These are phyloP conservation scores for Zopfia rhizophila DNA, from an alignment of 2,329 filamentous ascomycete genomes.

Conservation along the genomic window DNA sequence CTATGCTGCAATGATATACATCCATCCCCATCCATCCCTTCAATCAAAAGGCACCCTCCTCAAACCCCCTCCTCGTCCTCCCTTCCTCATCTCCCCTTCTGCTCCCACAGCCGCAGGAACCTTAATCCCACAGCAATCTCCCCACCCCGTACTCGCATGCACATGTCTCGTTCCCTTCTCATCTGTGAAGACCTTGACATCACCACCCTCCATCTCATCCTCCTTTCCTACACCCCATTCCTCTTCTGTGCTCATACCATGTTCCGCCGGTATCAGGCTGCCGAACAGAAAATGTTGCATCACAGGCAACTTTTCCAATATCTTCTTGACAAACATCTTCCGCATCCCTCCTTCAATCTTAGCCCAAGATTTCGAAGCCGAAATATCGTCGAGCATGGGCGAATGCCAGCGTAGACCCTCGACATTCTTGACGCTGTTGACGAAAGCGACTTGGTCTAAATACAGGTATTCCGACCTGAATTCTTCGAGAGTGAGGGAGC, in stretches of 20 bases:
- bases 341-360: conserved; percentile 97
- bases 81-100: conserved; percentile 86
- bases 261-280: conserved; percentile 79
- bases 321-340: conserved; percentile 95
- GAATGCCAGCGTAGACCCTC: conserved; percentile 95
- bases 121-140: conserved; percentile 97
- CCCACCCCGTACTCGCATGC: conserved; percentile 78
- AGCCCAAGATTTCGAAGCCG: conserved; percentile 84
- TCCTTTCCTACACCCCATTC: conserved; percentile 59
- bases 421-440: conserved; percentile 96
- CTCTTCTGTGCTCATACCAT: conserved; percentile 78
- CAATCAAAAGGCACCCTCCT: conserved; percentile 86
- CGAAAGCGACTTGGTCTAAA: conserved; percentile 90
- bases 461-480: conserved; percentile 87
- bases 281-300: conserved; percentile 99
- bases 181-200: conserved; percentile 68
- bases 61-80: conserved; percentile 68
- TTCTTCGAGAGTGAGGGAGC: conserved; percentile 86
- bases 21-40: too few species aligned
- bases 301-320: conserved; percentile 90
- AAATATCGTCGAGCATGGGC: conserved; percentile 98
- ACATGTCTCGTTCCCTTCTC: conserved; percentile 75
- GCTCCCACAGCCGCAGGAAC: conserved; percentile 95
- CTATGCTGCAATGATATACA: too few species aligned
- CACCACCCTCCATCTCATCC: conserved; percentile 59